A percentile compares a stretch with the other conserved stretches of the same genome.
phyloP scores from a whole-genome alignment of 2,329 filamentous ascomycete species.

The Raffaelea ambrosiae region DNA sequence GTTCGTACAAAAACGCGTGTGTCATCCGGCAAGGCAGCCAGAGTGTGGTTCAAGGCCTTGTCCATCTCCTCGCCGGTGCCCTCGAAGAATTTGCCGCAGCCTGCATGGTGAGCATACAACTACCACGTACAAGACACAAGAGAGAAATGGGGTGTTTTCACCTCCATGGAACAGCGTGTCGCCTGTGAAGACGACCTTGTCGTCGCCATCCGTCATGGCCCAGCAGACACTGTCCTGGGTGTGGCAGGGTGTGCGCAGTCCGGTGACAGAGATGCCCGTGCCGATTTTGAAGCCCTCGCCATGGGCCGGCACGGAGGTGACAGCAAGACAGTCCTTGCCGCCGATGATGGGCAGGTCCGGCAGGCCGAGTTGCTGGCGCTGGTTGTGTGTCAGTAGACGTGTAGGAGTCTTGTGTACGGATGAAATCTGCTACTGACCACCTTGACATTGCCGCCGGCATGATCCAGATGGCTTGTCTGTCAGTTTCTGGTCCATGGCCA shows the following conservation, averaged over 20 bases:
- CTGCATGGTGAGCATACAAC: slow-evolving; percentile 29
- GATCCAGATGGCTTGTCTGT: slow-evolving; percentile 67
- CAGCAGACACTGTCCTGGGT: slow-evolving; percentile 98
- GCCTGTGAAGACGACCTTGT: slow-evolving; percentile 82
- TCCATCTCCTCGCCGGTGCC: slow-evolving; percentile 87
- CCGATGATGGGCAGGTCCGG: slow-evolving; percentile 70
- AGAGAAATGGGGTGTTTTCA: too few species aligned
- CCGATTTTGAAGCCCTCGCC: slow-evolving; percentile 76
- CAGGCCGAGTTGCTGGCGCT: slow-evolving; percentile 39
- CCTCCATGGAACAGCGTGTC: slow-evolving; percentile 94
- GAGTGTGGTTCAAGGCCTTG: slow-evolving; percentile 77
- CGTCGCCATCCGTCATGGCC: slow-evolving; percentile 71
- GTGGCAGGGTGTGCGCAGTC: slow-evolving; percentile 93
- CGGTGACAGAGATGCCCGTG: slow-evolving; percentile 66
- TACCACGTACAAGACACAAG: not conserved
- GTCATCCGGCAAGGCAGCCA: slow-evolving; percentile 75
- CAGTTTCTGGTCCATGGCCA: not conserved
- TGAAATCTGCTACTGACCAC: slow-evolving; percentile 42
- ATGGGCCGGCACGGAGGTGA: slow-evolving; percentile 68
- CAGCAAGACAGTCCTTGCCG: slow-evolving; percentile 69
- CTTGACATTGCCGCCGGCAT: slow-evolving; percentile 83
- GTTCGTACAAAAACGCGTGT: slow-evolving; percentile 76
- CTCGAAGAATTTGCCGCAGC: slow-evolving; percentile 95
- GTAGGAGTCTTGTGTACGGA: too few species aligned
- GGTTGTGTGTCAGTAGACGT: not conserved